These are phyloP conservation scores for Musa beccarii DNA, from an alignment of 176 grass and related monocot species.

Conservation along the genomic window DNA sequence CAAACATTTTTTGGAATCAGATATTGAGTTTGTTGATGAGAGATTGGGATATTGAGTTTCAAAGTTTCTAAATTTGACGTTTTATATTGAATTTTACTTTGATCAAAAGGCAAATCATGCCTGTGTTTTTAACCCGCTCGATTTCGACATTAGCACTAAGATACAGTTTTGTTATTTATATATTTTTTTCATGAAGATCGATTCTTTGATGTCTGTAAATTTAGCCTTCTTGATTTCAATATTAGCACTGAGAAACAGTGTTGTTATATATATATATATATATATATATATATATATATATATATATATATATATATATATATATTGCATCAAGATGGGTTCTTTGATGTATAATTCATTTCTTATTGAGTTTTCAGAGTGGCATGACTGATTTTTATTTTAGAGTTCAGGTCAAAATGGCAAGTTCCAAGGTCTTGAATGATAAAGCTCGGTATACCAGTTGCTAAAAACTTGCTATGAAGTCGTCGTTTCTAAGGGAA, in stretches of 20 bases:
- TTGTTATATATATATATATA: no score
- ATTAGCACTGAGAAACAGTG: background rate
- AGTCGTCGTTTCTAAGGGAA: slow-evolving; percentile 14
- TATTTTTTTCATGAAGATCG: no score
- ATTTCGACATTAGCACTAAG: background rate
- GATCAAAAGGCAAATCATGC: background rate
- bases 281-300: no score
- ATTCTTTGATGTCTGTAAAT: background rate
- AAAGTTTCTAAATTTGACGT: background rate
- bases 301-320: no score
- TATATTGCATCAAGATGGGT: no score
- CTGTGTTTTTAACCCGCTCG: background rate
- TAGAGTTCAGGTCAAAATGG: background rate
- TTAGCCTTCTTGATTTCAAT: background rate
- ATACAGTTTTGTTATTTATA: background rate
- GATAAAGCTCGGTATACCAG: background rate
- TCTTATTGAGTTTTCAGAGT: background rate
- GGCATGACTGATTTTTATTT: background rate
- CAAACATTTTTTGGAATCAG: no score
- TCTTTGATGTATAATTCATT: background rate
- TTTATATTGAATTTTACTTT: background rate
- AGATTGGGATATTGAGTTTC: background rate
- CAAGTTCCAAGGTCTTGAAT: slow-evolving; percentile 17
- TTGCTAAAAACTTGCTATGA: slow-evolving; percentile 2
- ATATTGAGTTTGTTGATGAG: background rate